Conservation (phyloP, 176 grass and related monocot genomes). For the Chrysopogon serrulatus region DNA sequence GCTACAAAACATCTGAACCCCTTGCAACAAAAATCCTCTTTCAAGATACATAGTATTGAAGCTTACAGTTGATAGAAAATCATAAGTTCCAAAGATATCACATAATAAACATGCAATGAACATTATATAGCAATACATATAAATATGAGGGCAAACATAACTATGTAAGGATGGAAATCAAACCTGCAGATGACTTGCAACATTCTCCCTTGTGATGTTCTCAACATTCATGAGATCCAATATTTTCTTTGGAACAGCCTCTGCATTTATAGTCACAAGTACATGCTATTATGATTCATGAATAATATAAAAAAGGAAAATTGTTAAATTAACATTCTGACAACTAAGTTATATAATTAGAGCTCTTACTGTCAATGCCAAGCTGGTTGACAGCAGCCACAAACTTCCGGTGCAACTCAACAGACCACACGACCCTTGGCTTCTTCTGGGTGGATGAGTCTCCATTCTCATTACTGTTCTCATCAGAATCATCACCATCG, state of each 20-base stretch:
- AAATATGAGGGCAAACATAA: not conserved
- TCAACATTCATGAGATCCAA: conserved; percentile 86
- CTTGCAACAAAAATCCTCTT: not conserved
- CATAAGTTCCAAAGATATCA: not conserved
- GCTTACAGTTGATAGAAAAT: not conserved
- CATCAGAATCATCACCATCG: conserved; percentile 65
- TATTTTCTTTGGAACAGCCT: conserved; percentile 95
- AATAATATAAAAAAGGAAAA: not conserved
- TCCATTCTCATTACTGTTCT: conserved; percentile 44
- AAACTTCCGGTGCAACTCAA: conserved; percentile 83
- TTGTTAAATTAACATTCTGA: not conserved
- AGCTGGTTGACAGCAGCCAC: conserved; percentile 79
- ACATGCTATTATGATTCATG: not conserved
- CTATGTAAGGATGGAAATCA: not conserved
- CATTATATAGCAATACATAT: not conserved
- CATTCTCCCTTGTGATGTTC: conserved; percentile 92
- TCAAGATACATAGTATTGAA: not conserved
- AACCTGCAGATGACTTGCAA: conserved; percentile 94
- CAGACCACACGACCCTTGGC: conserved; percentile 77
- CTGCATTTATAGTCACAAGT: conserved; percentile 31
- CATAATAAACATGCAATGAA: not conserved
- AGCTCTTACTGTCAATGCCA: conserved; percentile 85
- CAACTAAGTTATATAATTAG: not conserved
- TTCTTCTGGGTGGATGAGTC: conserved; percentile 51
- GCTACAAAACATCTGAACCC: too few relatives aligned